Percentiles rank a stretch among this genome's conserved stretches.
Conservation (phyloP, 331 rosid species). For the Pyrus hybrid region DNA sequence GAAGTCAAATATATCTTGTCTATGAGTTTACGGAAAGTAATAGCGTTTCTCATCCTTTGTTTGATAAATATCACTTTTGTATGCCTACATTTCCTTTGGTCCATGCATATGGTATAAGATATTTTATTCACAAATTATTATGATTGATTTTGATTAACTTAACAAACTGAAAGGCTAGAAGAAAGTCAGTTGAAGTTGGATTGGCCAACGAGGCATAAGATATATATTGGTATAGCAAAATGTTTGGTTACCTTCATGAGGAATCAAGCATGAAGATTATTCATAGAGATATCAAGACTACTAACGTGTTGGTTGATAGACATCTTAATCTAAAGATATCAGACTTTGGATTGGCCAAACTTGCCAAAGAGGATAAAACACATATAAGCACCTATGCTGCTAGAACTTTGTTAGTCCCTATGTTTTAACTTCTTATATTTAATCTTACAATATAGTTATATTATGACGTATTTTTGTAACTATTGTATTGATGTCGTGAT, state of each 20-base stretch:
- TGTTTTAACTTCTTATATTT: too few relatives aligned
- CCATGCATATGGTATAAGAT: not conserved
- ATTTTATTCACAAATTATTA: too few relatives aligned
- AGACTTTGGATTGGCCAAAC: not conserved
- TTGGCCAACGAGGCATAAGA: conserved; percentile 27
- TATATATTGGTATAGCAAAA: conserved; percentile 56
- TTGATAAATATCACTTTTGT: conserved; percentile 28
- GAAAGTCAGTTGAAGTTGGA: too few relatives aligned
- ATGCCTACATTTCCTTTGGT: not conserved
- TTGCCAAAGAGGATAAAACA: not conserved
- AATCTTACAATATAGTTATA: too few relatives aligned
- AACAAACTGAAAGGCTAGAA: too few relatives aligned
- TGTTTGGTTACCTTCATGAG: conserved; percentile 59
- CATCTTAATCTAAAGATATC: too few relatives aligned
- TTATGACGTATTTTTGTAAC: too few relatives aligned
- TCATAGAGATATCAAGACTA: too few relatives aligned
- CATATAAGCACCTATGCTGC: not conserved
- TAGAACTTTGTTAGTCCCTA: not conserved
- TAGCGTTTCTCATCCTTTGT: not conserved
- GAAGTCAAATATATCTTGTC: conserved; percentile 39
- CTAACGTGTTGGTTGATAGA: too few relatives aligned
- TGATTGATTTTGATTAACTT: too few relatives aligned
- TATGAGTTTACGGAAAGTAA: not conserved
- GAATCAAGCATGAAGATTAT: conserved; percentile 32
- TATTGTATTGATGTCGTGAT: too few relatives aligned